Conservation (phyloP, 768 basidiomycete species). For the Dioszegia hungarica region DNA sequence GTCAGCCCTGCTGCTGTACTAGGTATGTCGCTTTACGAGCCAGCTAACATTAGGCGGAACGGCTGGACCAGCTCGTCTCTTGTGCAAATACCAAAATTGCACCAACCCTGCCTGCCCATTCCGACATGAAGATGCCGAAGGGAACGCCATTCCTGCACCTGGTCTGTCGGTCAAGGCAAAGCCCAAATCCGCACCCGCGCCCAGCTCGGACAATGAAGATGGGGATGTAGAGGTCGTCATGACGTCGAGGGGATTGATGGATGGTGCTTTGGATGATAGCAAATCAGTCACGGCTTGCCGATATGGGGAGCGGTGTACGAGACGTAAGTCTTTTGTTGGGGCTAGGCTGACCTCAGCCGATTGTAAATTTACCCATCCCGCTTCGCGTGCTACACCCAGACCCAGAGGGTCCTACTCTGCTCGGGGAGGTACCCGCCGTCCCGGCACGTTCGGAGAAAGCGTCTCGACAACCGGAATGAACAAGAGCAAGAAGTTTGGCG, state of each 20-base stretch:
- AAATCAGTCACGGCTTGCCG: constrained; percentile 57
- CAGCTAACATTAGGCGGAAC: constrained; percentile 21
- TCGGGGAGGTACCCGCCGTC: neutral
- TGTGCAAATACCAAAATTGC: constrained; percentile 50
- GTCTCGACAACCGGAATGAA: constrained; percentile 26
- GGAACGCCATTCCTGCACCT: constrained; percentile 46
- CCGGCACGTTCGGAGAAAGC: neutral
- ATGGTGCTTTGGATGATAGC: constrained; percentile 35
- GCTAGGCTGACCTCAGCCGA: constrained; percentile 51
- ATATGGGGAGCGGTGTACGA: constrained; percentile 80
- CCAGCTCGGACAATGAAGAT: constrained; percentile 30
- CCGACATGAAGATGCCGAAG: constrained; percentile 47
- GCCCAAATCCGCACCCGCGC: neutral
- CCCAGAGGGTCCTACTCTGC: constrained; percentile 4
- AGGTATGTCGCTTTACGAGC: constrained; percentile 55
- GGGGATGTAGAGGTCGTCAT: constrained; percentile 43
- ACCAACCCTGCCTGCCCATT: constrained; percentile 48
- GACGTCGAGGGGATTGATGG: constrained; percentile 35
- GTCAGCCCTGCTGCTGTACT: constrained; percentile 77
- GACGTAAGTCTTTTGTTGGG: constrained; percentile 48
- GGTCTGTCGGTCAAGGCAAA: constrained; percentile 36
- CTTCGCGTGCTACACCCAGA: constrained; percentile 45
- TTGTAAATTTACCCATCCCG: constrained; percentile 88
- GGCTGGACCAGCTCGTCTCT: constrained; percentile 37
- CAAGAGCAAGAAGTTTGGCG: constrained; percentile 38